Base-by-base conservation (phyloP, 2,329 filamentous ascomycete genomes). In the Chaetomium olivaceum region DNA sequence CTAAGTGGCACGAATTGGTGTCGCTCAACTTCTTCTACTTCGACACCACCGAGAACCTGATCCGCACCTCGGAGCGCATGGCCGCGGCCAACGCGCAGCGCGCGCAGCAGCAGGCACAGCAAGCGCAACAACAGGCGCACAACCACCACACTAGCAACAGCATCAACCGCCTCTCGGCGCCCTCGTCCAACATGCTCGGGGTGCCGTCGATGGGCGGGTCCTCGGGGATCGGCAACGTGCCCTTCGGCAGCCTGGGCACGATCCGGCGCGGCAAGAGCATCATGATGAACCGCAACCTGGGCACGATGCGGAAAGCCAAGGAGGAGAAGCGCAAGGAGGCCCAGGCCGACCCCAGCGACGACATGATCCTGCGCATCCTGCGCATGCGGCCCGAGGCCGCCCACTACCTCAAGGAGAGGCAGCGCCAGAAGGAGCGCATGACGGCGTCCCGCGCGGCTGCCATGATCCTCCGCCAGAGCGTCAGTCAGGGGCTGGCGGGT, bases 1-100 rank as follows among this genome's bases (percentile, higher is more conserved):
- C 94, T 75, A 99, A 99, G 84, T 99, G 97, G 82, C 93, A 97
- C 81, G 95, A 99, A 77, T 87, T 99, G 62, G 92, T 95, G 70
- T 94, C 92, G 68, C 86, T 99, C 69, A 96, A 97, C 81, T 99
- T 98, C 84, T 99, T 98, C 83, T 99, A 99, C 81, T 96, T 95
- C 75, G 93, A 98, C 74, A 86, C 90, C 36, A 96, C 93, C 0
- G 91, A 96, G 67, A 93, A 91, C 72, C 85, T 99, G 14, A 92
- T 98, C 72, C 90, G 94, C 59, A 96, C 92, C n/a, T 97, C 92
- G 2, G 95, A 99, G 78, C 87, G 92, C 63, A 99, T 99, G 91
- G 94, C 93, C 3, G 89, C 91, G 2, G 92, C 93, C 50, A 96
- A 91, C 4, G 90, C 90, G 11, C 87, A 91, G 67, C 87, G 90